Evolutionary conservation across 345 rosid species (phyloP), one percentile per base, ranked within the genome.

Genomic region (Camelina neglecta): DNA sequence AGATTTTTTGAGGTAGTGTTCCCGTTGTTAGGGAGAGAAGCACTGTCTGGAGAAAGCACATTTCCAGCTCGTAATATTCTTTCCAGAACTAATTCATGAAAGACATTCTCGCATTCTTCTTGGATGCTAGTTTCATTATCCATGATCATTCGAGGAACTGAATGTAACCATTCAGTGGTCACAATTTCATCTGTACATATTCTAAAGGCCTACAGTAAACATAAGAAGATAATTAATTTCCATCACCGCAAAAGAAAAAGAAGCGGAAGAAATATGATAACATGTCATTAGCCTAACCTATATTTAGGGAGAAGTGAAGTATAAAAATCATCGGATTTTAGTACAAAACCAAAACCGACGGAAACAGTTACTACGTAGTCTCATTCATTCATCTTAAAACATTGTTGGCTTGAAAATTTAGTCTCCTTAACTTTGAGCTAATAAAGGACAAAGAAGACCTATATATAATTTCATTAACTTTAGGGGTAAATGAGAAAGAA

Each of bases 71-170:
- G 81, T 0, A 93, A 86, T 68, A 95, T 79, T 33, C 88, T 79
- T 59, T 92, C 96, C 80, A 92, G 60, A 51, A 95, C 89, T 73
- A 95, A 80, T 82, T 95, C 97, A 55, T 84, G 75, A 81, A 95
- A 95, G 88, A 95, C 79, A 61, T 80, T 92, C 84, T 92, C 97
- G 50, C 99, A 89, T 81, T 92, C 97, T 84, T 90, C 97, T 79
- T 95, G 99, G 75, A 95, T 87, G 84, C 90, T 95, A 44, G 91
- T 72, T 81, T 95, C 99, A 66, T 88, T 92, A 79, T 95, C 97
- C 72, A 86, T 66, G 74, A 92, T 83, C 80, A 89, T 81, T 74
- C 93, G 89, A 23, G 99, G 97, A 74, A 95, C 85, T 65, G 93
- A 87, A 79, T 89, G 95, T 53, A 95, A 86, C 99, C 99, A 90